Base-by-base conservation (phyloP, 257 asterid genomes). In the Agastache rugosa region DNA sequence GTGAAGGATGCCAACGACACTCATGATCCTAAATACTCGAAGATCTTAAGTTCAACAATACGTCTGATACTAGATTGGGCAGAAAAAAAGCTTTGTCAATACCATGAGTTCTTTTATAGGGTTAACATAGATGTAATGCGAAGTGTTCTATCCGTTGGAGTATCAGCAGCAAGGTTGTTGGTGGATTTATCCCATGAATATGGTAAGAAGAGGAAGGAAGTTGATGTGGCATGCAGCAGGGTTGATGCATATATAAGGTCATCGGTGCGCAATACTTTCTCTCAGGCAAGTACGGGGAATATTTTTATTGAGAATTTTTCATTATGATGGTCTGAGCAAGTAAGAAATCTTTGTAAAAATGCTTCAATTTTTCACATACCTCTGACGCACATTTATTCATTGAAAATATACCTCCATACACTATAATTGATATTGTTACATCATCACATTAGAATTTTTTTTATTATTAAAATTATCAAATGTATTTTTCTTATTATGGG, bases 161-260 rank as follows among this genome's bases (percentile, higher is more conserved):
- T 85, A 76, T 77, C 87, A 67, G 87, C 96, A 50, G 89, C 91
- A 76, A 86, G 78, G 69, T 56, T 84, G 77, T 74, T 89, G 83
- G 81, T n/a, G 39, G 89, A 79, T 77, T 60, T 58, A 56, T 78
- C 87, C 51, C 73, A 35, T 37, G 88, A 74, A 78, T 72, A 83
- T 78, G 81, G 79, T 69, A 78, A 69, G 76, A 83, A 70, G 79
- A 80, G 71, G 78, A 83, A 80, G 58, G 90, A 84, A 75, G 84
- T 65, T 65, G 91, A 85, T 63, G 85, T 85, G 72, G 81, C 88
- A 72, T 78, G 77, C 73, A 67, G 55, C 69, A 82, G 77, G 82
- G 88, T 90, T 59, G 97, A 93, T 59, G 73, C 85, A 66, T 91
- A 87, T 75, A 90, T 93, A 84, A 93, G 97, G 82, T 89, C 97